Evolutionary conservation across 495 filamentous ascomycete species (phyloP).

Genomic region (Aspergillus bridgeri): DNA sequence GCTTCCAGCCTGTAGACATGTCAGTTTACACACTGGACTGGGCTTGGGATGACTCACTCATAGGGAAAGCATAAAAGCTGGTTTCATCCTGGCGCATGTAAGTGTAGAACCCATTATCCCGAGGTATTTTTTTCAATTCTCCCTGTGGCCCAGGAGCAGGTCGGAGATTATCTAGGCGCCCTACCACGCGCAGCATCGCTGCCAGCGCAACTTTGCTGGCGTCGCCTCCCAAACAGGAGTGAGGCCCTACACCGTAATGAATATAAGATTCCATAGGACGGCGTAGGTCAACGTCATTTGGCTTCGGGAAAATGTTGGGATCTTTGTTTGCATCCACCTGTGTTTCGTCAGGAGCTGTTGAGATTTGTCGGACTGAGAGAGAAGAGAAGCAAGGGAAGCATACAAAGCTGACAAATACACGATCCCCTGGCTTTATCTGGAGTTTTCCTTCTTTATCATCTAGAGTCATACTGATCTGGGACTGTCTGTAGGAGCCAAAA

Average conservation of each 20-base stretch:
- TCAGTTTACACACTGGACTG: too few relatives aligned
- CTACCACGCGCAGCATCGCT: constrained; percentile 60
- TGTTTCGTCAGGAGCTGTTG: too few relatives aligned
- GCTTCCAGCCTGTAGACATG: too few relatives aligned
- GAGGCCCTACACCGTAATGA: constrained; percentile 61
- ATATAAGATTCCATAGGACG: constrained; percentile 68
- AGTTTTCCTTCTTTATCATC: too few relatives aligned
- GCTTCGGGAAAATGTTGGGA: too few relatives aligned
- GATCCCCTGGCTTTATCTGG: constrained; percentile 49
- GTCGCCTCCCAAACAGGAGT: constrained; percentile 60
- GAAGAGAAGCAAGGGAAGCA: too few relatives aligned
- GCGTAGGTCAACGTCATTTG: too few relatives aligned
- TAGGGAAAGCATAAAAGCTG: constrained; percentile 69
- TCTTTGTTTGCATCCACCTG: too few relatives aligned
- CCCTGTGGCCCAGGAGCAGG: constrained; percentile 67
- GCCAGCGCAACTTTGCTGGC: constrained; percentile 60
- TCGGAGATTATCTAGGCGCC: constrained; percentile 55
- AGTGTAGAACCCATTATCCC: constrained; percentile 55
- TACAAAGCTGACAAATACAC: constrained; percentile 51
- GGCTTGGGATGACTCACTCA: constrained; percentile 48
- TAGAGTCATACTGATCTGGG: too few relatives aligned
- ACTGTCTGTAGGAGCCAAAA: constrained; percentile 54
- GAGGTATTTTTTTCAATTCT: constrained; percentile 65
- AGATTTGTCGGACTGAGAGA: too few relatives aligned
- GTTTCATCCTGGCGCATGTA: constrained; percentile 76